phyloP scores from a whole-genome alignment of 2,329 filamentous ascomycete genomes.

The Plectosphaerella sp. region DNA sequence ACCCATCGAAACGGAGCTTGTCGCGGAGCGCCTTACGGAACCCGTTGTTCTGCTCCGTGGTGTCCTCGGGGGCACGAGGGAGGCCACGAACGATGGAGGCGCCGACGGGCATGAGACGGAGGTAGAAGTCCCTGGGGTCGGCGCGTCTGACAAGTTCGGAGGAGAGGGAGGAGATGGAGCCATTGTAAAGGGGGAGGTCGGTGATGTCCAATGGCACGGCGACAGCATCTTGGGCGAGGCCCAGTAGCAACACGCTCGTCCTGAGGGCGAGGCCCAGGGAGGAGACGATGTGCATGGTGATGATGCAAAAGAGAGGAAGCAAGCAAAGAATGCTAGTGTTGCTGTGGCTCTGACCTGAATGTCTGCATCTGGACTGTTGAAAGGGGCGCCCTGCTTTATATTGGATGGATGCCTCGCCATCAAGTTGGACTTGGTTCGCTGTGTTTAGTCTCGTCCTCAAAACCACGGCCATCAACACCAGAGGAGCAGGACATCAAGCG shows the following conservation, averaged over 20 bases:
- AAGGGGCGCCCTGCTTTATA: too few species aligned
- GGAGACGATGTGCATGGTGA: neutral
- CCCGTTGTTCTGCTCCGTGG: conserved; percentile 22
- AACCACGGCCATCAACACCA: neutral
- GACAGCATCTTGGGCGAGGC: neutral
- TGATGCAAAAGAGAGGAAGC: neutral
- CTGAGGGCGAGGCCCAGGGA: neutral
- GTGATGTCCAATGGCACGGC: neutral
- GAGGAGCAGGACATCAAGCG: too few species aligned
- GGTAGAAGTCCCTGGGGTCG: neutral
- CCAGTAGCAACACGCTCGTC: neutral
- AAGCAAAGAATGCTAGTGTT: neutral
- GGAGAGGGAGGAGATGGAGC: neutral
- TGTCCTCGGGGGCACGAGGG: conserved; percentile 9
- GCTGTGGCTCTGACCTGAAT: neutral
- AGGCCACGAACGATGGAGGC: conserved; percentile 29
- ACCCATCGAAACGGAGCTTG: conserved; percentile 19
- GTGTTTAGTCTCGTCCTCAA: neutral
- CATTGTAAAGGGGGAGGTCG: neutral
- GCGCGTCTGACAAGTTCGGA: neutral
- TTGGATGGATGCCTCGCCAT: neutral
- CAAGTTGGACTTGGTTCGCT: neutral
- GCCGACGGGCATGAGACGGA: conserved; percentile 28
- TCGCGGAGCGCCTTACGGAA: conserved; percentile 26
- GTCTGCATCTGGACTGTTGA: neutral